A percentile compares a stretch with the other conserved stretches of the same genome.
phyloP scores from a whole-genome alignment of 768 basidiomycete genomes.

The Lentinus brumalis region DNA sequence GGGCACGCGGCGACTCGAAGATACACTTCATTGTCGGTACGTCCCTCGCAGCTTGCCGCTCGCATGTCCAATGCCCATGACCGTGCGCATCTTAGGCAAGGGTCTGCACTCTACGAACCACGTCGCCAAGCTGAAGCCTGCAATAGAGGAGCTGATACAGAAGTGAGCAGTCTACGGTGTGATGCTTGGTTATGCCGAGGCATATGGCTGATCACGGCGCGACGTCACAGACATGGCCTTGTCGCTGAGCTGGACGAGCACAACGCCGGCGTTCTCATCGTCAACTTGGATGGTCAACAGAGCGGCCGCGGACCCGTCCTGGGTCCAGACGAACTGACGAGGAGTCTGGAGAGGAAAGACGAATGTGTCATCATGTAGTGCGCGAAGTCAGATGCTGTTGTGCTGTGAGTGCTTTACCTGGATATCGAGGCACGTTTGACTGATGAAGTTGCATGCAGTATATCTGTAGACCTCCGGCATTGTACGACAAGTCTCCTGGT shows the following conservation, averaged over 20 bases:
- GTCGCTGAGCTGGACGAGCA: conserved; percentile 73
- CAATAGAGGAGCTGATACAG: conserved; percentile 83
- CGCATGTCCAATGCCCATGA: neutral
- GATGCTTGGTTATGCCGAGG: neutral
- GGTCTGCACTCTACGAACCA: conserved; percentile 81
- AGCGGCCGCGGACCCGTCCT: conserved; percentile 43
- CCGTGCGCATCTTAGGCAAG: conserved; percentile 57
- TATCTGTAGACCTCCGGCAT: too few relatives aligned
- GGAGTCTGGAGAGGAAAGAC: conserved; percentile 50
- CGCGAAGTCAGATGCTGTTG: too few relatives aligned
- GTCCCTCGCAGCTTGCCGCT: conserved; percentile 27
- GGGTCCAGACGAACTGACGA: conserved; percentile 59
- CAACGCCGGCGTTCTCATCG: conserved; percentile 85
- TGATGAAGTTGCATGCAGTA: too few relatives aligned
- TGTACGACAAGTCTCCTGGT: too few relatives aligned
- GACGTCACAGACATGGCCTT: conserved; percentile 60
- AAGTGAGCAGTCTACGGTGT: conserved; percentile 49
- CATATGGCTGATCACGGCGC: neutral
- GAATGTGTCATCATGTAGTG: conserved; percentile 71
- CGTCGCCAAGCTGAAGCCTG: conserved; percentile 87
- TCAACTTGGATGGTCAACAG: conserved; percentile 56
- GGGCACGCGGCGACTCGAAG: conserved; percentile 59
- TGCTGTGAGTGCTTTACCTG: too few relatives aligned
- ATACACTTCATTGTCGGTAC: conserved; percentile 83
- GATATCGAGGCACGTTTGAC: too few relatives aligned